phyloP scores from a whole-genome alignment of 2,329 filamentous ascomycete species.

The Neodidymelliopsis sp. region DNA sequence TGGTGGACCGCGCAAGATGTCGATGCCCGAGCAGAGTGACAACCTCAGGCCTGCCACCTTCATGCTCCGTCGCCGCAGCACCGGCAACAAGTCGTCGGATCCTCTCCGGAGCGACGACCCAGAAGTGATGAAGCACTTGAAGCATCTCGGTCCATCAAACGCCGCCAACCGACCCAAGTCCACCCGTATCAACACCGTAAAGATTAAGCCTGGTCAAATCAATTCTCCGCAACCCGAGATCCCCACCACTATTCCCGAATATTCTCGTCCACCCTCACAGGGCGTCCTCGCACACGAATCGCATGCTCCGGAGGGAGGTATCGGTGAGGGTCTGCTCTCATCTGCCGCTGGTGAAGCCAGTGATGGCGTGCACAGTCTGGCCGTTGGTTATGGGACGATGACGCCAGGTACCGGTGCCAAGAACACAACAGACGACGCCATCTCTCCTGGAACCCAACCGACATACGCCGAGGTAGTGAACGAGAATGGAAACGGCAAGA shows the following conservation, averaged over 20 bases:
- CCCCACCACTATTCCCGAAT: conserved; percentile 53
- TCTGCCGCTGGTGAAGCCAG: conserved; percentile 66
- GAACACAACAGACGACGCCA: conserved; percentile 23
- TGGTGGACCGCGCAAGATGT: conserved; percentile 35
- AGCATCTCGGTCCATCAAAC: conserved; percentile 70
- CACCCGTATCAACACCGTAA: conserved; percentile 69
- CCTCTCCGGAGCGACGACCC: conserved; percentile 61
- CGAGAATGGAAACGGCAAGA: conserved; percentile 26
- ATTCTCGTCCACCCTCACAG: conserved; percentile 39
- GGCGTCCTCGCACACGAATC: conserved; percentile 25
- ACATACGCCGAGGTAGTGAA: conserved; percentile 16
- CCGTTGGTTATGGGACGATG: conserved; percentile 55
- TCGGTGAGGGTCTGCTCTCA: conserved; percentile 62
- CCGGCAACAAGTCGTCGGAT: conserved; percentile 46
- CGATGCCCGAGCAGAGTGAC: conserved; percentile 39
- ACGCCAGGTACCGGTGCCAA: conserved; percentile 26
- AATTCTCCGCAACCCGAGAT: conserved; percentile 69
- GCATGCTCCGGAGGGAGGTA: conserved; percentile 58
- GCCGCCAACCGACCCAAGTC: conserved; percentile 65
- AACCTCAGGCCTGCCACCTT: conserved; percentile 51
- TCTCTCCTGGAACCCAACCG: conserved; percentile 30
- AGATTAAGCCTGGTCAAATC: conserved; percentile 68
- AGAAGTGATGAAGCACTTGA: conserved; percentile 66
- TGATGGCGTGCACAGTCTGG: conserved; percentile 70
- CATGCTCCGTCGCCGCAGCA: conserved; percentile 56